Base-by-base conservation (phyloP, 768 basidiomycete species). In the Trametopsis cervina region DNA sequence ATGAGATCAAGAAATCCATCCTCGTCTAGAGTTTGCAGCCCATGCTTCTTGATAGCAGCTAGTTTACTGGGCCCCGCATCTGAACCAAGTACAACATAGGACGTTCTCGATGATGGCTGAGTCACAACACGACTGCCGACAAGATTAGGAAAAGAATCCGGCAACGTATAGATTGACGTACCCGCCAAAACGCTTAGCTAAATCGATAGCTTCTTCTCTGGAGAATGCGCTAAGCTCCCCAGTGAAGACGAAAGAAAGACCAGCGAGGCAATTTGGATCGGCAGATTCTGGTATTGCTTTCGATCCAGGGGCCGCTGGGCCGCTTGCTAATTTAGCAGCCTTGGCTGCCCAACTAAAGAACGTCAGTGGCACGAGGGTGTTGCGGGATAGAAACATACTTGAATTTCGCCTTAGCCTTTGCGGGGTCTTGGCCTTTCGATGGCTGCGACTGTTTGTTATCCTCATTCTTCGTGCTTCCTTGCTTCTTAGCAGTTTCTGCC, bases 171-270 rank as follows among this genome's bases (percentile, higher is more conserved):
- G n/a, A 13, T 41, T 5, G 15, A 46, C 89, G 52, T 42, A 92
- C 94, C 83, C 94, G 57, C 92, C 92, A 60, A 81, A 92, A 4
- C 93, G 89, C 64, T 99, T 98, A 0, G 86, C 95, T 4, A 95
- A 65, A 57, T 95, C 92, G 22, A 72, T 62, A 0, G 89, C 85
- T 56, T 96, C 93, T 2, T 97, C 90, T 29, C 96, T 76, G 1
- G 89, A 82, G 54, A 98, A 81, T 50, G 85, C 86, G 40, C 75
- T 78, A 40, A 98, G 67, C 57, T 99, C 95, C 13, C 94, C 96
- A 0, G 96, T 98, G 55, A 99, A 99, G 18, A 99, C 95, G 59
- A 99, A 86, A 0, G 90, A 76, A 20, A 98, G 72, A 0, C 94
- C 94, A 0, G 83, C 77, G 7, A 99, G 72, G 60, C 89, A 91